Percentiles rank a stretch among this genome's conserved stretches.
These are phyloP conservation scores for Cetradonia linearis DNA, from an alignment of 495 filamentous ascomycete genomes.

Conservation along the genomic window DNA sequence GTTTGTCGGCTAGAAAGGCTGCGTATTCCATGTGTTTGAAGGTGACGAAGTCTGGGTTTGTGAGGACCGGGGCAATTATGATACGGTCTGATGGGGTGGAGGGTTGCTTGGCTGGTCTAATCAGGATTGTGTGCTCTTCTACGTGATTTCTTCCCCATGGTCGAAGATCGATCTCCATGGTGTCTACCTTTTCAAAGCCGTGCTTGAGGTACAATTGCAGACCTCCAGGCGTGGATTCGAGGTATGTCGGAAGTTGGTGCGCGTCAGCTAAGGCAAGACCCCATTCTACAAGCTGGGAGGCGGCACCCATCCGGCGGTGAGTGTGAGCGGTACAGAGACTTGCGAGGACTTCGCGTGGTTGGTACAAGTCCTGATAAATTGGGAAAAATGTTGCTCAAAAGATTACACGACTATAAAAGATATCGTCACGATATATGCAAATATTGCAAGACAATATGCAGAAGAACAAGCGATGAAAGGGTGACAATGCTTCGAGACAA, in stretches of 20 bases:
- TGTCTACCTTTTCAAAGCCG: constrained; percentile 9
- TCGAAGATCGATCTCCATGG: background rate
- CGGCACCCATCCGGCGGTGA: constrained; percentile 27
- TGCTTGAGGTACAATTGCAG: constrained; percentile 1
- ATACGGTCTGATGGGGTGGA: background rate
- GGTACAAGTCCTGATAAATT: background rate
- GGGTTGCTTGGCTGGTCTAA: background rate
- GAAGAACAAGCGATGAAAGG: background rate
- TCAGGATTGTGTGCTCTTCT: background rate
- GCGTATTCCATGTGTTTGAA: constrained; percentile 1
- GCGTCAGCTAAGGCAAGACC: constrained; percentile 17
- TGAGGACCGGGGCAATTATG: background rate
- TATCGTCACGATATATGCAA: too few relatives aligned
- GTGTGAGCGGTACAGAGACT: constrained; percentile 12
- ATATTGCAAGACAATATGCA: background rate
- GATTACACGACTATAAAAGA: background rate
- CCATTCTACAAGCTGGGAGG: constrained; percentile 26
- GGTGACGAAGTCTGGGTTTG: background rate
- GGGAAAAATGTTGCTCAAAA: background rate
- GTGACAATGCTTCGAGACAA: background rate
- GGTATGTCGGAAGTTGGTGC: background rate
- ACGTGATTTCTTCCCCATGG: constrained; percentile 3
- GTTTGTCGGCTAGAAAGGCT: background rate
- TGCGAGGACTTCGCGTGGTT: background rate
- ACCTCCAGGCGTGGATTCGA: constrained; percentile 4